Conservation (phyloP, 495 filamentous ascomycete genomes). For the Aspergillus incahuasiensis region DNA sequence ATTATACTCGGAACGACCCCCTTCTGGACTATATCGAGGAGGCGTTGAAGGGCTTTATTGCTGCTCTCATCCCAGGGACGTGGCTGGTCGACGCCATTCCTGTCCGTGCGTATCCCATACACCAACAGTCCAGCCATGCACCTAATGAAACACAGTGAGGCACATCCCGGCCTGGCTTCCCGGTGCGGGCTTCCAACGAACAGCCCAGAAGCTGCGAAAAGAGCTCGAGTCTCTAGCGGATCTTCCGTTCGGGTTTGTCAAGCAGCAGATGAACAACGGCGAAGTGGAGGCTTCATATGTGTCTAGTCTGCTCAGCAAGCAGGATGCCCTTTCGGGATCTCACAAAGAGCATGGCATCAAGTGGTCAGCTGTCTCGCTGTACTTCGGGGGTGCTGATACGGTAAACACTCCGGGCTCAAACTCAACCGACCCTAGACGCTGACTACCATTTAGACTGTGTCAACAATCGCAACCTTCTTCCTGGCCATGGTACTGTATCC, state of each 20-base stretch:
- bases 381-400: slow-evolving; percentile 57
- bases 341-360: slow-evolving; percentile 27
- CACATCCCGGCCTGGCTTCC: slow-evolving; percentile 42
- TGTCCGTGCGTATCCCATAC: slow-evolving; percentile 11
- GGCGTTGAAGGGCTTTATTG: slow-evolving; percentile 22
- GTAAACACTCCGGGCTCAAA: no score
- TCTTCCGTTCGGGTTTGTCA: slow-evolving; percentile 41
- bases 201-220: slow-evolving; percentile 25
- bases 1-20: slow-evolving; percentile 35
- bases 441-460: slow-evolving; percentile 19
- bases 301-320: slow-evolving; percentile 28
- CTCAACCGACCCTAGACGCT: no score
- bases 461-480: slow-evolving; percentile 35
- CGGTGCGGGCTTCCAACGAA: slow-evolving; percentile 41
- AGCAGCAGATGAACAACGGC: slow-evolving; percentile 35
- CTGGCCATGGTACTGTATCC: slow-evolving; percentile 47
- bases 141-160: slow-evolving; percentile 14
- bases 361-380: slow-evolving; percentile 48
- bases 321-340: slow-evolving; percentile 21
- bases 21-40: slow-evolving; percentile 36
- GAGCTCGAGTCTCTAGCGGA: slow-evolving; percentile 22
- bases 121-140: background rate
- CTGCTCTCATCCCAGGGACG: slow-evolving; percentile 29
- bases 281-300: slow-evolving; percentile 32
- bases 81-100: slow-evolving; percentile 46